Evolutionary conservation across 2,329 filamentous ascomycete species (phyloP).

Genomic region (Colletotrichum tropicale): DNA sequence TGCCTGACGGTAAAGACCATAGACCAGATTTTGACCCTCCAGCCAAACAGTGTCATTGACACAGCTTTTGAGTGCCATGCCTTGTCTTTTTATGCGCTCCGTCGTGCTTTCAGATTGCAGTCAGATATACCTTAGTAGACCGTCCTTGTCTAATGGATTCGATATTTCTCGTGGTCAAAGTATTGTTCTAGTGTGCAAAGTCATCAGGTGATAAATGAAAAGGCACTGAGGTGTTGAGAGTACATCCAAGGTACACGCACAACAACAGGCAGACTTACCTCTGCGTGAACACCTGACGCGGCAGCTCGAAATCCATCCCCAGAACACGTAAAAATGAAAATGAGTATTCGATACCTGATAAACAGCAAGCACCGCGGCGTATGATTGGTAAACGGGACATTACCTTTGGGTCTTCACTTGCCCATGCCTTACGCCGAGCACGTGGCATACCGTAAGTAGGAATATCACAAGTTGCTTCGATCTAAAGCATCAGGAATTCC

Average conservation of each 20-base stretch:
- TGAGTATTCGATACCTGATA: not conserved
- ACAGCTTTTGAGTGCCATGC: no score
- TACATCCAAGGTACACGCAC: not conserved
- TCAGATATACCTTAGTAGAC: not conserved
- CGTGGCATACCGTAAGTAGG: not conserved
- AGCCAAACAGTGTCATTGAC: not conserved
- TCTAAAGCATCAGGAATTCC: not conserved
- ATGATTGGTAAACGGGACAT: not conserved
- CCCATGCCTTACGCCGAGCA: not conserved
- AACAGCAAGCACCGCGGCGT: not conserved
- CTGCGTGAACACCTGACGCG: not conserved
- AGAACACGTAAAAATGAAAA: not conserved
- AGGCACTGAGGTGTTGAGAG: not conserved
- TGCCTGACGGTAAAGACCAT: not conserved
- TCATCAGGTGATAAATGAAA: not conserved
- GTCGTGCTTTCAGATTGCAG: not conserved
- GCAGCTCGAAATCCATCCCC: not conserved
- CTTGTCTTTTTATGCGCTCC: not conserved
- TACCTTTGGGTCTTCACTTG: not conserved
- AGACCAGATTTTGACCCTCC: not conserved
- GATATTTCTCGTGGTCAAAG: not conserved
- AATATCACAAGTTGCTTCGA: not conserved
- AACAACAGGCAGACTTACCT: not conserved
- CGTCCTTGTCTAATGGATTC: not conserved
- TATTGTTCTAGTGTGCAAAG: not conserved